Percentiles rank a stretch among this genome's conserved stretches.
Conservation (phyloP, 164 flowering plant species). For the Umbilicus rupestris region DNA sequence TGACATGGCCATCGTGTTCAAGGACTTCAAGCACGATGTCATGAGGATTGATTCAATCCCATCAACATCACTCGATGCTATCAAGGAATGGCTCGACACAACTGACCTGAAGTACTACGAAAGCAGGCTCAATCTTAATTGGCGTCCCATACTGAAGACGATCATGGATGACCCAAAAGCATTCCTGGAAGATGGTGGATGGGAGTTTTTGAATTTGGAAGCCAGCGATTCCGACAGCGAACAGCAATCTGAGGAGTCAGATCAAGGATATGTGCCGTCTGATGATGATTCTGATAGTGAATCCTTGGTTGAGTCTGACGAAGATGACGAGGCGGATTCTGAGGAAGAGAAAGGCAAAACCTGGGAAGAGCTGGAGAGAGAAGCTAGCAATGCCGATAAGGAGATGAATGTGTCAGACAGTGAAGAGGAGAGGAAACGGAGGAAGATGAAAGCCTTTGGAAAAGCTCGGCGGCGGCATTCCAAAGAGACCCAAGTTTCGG, state of each 20-base stretch:
- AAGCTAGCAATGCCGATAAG: conserved; percentile 75
- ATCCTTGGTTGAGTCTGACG: conserved; percentile 78
- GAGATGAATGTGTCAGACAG: conserved; percentile 71
- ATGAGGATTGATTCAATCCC: conserved; percentile 77
- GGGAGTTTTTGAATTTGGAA: conserved; percentile 83
- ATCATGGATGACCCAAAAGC: conserved; percentile 64
- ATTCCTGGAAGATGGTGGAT: conserved; percentile 74
- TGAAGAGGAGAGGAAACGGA: conserved; percentile 63
- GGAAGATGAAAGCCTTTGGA: conserved; percentile 64
- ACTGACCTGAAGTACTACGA: conserved; percentile 78
- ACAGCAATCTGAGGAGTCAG: conserved; percentile 49
- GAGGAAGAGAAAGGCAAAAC: conserved; percentile 79
- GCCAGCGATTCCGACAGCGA: conserved; percentile 68
- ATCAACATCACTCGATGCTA: conserved; percentile 61
- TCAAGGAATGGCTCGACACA: conserved; percentile 83
- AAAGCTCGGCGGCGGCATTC: conserved; percentile 38
- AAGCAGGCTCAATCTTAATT: conserved; percentile 66
- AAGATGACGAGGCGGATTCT: conserved; percentile 58
- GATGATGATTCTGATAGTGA: conserved; percentile 58
- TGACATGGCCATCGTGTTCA: conserved; percentile 76
- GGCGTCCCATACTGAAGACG: conserved; percentile 61
- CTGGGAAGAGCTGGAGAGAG: conserved; percentile 90
- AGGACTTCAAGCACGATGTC: conserved; percentile 79
- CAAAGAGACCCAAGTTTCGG: conserved; percentile 43
- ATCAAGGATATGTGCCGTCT: conserved; percentile 41